Evolutionary conservation across 1,139 yeast species (phyloP).

Genomic region (Torulaspora globosa): DNA sequence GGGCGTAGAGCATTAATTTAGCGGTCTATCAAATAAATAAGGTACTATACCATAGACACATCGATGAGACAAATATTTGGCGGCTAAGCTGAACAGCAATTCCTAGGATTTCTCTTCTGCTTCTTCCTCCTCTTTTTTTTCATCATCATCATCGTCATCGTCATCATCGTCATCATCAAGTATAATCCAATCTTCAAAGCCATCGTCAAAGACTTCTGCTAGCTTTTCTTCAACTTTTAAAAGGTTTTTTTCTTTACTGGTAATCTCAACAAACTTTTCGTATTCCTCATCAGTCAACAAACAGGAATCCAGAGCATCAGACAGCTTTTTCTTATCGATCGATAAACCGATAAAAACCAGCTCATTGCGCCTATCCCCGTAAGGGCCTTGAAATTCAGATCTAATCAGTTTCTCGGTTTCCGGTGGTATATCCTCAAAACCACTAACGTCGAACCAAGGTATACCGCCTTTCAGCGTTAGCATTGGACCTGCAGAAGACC

Average conservation of each 20-base stretch:
- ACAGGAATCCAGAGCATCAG: slow-evolving; percentile 38
- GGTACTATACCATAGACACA: neutral
- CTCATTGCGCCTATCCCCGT: slow-evolving; percentile 46
- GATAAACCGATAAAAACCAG: slow-evolving; percentile 45
- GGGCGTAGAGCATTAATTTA: too few relatives aligned
- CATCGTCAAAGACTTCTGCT: slow-evolving; percentile 39
- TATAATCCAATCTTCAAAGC: slow-evolving; percentile 37
- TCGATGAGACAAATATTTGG: neutral
- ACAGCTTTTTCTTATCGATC: slow-evolving; percentile 34
- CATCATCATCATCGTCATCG: slow-evolving; percentile 5
- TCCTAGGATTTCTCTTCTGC: neutral
- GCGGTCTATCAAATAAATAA: neutral
- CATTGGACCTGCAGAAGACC: slow-evolving; percentile 48
- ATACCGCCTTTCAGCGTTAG: slow-evolving; percentile 44
- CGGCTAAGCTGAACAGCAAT: neutral
- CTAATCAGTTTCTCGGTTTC: slow-evolving; percentile 37
- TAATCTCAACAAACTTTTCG: slow-evolving; percentile 32
- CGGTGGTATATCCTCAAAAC: slow-evolving; percentile 38
- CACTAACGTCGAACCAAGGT: slow-evolving; percentile 46
- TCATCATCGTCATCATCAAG: slow-evolving; percentile 17
- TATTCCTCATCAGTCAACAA: slow-evolving; percentile 41
- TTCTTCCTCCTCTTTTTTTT: slow-evolving; percentile 4
- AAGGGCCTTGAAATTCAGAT: slow-evolving; percentile 40
- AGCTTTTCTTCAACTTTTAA: slow-evolving; percentile 37
- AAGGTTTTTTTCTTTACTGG: slow-evolving; percentile 34